Evolutionary conservation across 2,329 filamentous ascomycete species (phyloP).

Genomic region (Akanthomyces uredinophilus): DNA sequence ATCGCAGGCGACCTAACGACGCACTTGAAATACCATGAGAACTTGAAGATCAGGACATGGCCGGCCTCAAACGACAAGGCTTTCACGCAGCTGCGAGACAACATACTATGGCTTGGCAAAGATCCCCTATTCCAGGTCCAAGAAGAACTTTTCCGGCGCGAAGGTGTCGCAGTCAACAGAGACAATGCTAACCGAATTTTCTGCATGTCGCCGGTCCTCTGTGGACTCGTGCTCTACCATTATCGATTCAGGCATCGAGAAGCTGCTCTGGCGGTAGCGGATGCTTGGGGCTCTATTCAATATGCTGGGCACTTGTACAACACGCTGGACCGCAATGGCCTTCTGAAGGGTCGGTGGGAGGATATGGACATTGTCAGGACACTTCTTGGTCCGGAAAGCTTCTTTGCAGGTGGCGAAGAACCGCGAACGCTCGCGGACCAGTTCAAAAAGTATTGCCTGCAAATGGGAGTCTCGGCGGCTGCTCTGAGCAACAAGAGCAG

Average conservation of each 20-base stretch:
- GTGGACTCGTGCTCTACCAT: not conserved
- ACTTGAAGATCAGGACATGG: not conserved
- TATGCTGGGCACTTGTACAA: not conserved
- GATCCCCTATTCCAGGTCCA: not conserved
- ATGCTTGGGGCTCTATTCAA: not conserved
- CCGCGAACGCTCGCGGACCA: not conserved
- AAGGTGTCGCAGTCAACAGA: not conserved
- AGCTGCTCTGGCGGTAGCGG: not conserved
- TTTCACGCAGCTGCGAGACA: not conserved
- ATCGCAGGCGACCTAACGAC: not conserved
- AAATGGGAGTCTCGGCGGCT: constrained; percentile 1
- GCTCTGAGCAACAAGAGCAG: not conserved
- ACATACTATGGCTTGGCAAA: not conserved
- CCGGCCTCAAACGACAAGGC: not conserved
- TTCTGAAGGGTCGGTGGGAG: not conserved
- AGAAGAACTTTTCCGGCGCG: no score
- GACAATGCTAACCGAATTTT: not conserved
- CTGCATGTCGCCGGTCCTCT: not conserved
- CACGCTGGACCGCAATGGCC: not conserved
- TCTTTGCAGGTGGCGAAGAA: not conserved
- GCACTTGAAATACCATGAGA: not conserved
- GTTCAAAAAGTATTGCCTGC: not conserved
- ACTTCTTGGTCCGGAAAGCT: not conserved
- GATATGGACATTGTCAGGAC: not conserved
- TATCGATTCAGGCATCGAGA: not conserved